Percentiles rank a stretch among this genome's conserved stretches.
These are phyloP conservation scores for Viola odorata DNA, from an alignment of 345 rosid species.

Conservation along the genomic window DNA sequence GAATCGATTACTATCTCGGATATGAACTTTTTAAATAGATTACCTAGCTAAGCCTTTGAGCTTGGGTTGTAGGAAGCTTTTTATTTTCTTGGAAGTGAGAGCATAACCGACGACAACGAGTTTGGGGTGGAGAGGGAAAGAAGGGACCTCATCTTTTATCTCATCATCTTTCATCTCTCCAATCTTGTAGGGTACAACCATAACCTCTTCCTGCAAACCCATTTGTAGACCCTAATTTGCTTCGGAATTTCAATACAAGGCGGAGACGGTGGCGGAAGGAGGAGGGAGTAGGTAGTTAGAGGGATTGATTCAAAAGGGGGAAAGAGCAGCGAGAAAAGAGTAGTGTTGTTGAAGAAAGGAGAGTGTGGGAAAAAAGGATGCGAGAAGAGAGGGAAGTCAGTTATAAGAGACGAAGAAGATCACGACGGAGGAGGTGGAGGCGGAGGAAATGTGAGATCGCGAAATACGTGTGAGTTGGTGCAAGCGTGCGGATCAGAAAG, in stretches of 20 bases:
- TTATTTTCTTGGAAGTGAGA: constrained; percentile 68
- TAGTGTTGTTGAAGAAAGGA: neutral
- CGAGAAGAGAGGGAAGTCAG: neutral
- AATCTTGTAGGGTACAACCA: constrained; percentile 17
- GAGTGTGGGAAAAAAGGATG: neutral
- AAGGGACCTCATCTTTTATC: constrained; percentile 1
- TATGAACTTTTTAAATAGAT: neutral
- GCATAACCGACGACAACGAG: constrained; percentile 69
- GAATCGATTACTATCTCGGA: neutral
- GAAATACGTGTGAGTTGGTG: neutral
- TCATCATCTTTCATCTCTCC: neutral
- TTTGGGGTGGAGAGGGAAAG: constrained; percentile 21
- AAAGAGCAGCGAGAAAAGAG: neutral
- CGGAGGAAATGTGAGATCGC: neutral
- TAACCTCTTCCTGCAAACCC: constrained; percentile 39
- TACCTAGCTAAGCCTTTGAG: constrained; percentile 73
- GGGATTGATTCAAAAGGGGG: neutral
- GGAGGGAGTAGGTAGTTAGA: no score
- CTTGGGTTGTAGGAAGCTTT: constrained; percentile 77
- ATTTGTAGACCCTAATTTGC: constrained; percentile 17
- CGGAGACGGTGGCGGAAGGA: no score
- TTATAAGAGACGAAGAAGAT: neutral
- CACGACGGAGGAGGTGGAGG: neutral
- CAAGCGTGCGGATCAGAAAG: no score
- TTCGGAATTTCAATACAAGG: no score